phyloP scores from a whole-genome alignment of 2,329 filamentous ascomycete genomes.

The Blastomyces emzantsi region DNA sequence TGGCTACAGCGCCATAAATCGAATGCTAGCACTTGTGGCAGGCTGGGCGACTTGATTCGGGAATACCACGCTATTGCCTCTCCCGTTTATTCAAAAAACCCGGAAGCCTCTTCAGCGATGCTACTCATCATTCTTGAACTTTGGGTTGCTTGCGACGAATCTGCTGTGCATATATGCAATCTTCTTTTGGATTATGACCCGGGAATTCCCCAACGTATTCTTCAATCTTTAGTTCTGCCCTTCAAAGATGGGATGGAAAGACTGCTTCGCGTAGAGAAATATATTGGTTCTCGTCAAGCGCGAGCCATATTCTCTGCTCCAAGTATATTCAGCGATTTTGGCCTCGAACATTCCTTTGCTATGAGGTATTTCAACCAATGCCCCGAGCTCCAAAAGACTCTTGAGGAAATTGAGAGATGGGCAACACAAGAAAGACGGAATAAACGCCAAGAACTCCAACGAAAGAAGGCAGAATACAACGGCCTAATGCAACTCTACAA shows the following conservation, averaged over 20 bases:
- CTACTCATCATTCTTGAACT: constrained; percentile 48
- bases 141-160: constrained; percentile 50
- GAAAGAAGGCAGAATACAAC: constrained; percentile 19
- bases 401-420: constrained; percentile 30
- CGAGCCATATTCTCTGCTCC: constrained; percentile 17
- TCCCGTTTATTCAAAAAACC: constrained; percentile 17
- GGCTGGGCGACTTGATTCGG: constrained; percentile 8
- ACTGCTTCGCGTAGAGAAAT: constrained; percentile 39
- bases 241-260: constrained; percentile 39
- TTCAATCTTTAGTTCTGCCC: constrained; percentile 41
- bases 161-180: constrained; percentile 30
- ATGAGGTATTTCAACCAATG: constrained; percentile 43
- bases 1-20: constrained; percentile 34
- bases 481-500: constrained; percentile 19
- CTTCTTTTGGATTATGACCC: constrained; percentile 42
- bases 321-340: constrained; percentile 34
- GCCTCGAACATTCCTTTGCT: constrained; percentile 35
- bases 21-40: constrained; percentile 14
- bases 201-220: constrained; percentile 32
- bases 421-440: constrained; percentile 31
- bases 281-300: constrained; percentile 33
- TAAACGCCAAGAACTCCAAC: constrained; percentile 27
- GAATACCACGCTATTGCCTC: constrained; percentile 8
- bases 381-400: constrained; percentile 29
- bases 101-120: constrained; percentile 46